A percentile compares a stretch with the other conserved stretches of the same genome.
Evolutionary conservation across 805 yeast genomes (phyloP).

Genomic region (Schizosaccharomyces octosporus): DNA sequence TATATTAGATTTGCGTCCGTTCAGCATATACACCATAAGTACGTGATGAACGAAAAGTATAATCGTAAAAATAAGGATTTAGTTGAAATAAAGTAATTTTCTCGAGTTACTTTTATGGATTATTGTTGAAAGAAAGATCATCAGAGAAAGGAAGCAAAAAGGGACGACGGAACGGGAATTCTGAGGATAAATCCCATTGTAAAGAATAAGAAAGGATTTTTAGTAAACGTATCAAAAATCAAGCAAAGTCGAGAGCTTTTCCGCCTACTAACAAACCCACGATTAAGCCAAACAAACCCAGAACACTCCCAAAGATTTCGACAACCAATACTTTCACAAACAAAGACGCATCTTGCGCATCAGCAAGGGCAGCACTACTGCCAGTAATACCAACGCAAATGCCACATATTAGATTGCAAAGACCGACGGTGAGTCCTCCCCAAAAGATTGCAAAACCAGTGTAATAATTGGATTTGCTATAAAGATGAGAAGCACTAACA

Average conservation of each 20-base stretch:
- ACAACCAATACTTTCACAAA: conserved; percentile 90
- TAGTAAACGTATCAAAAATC: background rate
- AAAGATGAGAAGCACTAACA: conserved; percentile 31
- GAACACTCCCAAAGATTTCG: conserved; percentile 89
- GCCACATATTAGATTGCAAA: conserved; percentile 85
- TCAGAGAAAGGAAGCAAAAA: too few species aligned
- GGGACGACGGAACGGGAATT: too few species aligned
- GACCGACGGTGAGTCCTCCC: conserved; percentile 94
- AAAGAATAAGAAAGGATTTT: background rate
- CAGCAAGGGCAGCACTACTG: conserved; percentile 92
- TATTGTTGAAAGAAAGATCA: too few species aligned
- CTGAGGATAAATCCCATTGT: too few species aligned
- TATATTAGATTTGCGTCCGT: too few species aligned
- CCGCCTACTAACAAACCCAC: conserved; percentile 64
- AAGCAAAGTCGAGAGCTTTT: background rate
- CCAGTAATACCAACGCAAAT: conserved; percentile 93
- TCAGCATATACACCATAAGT: too few species aligned
- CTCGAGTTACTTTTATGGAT: too few species aligned
- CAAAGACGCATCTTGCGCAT: conserved; percentile 86
- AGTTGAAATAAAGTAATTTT: too few species aligned
- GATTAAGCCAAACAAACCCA: conserved; percentile 83
- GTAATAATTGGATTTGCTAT: conserved; percentile 63
- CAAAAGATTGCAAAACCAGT: conserved; percentile 90
- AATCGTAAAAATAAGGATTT: too few species aligned
- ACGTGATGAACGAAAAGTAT: too few species aligned